Percentiles rank a stretch among this genome's conserved stretches.
These are phyloP conservation scores for Cetradonia linearis DNA, from an alignment of 495 filamentous ascomycete genomes.

Conservation along the genomic window DNA sequence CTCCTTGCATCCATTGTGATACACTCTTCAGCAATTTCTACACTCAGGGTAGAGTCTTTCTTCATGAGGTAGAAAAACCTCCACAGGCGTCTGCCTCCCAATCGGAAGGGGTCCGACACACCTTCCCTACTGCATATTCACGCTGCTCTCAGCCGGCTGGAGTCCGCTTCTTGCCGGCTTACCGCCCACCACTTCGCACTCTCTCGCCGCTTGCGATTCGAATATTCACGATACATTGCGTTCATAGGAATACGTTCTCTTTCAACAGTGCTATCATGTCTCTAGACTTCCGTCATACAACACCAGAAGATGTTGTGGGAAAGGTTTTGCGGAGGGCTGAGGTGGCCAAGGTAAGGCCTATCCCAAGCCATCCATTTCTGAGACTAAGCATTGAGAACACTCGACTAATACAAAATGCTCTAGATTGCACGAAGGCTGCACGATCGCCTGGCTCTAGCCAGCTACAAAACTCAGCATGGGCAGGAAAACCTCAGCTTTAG, in stretches of 20 bases:
- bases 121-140: not conserved
- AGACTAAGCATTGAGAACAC: not conserved
- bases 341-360: slow-evolving; percentile 66
- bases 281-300: slow-evolving; percentile 24
- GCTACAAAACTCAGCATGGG: slow-evolving; percentile 91
- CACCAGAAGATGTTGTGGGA: slow-evolving; percentile 56
- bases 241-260: not conserved
- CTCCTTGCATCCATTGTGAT: slow-evolving; percentile 2
- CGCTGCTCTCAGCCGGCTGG: slow-evolving; percentile 7
- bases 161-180: slow-evolving; percentile 10
- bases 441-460: slow-evolving; percentile 86
- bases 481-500: slow-evolving; percentile 69
- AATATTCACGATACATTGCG: not conserved
- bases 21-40: not conserved
- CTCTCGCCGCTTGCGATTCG: not conserved
- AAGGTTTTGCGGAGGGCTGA: slow-evolving; percentile 62
- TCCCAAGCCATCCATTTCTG: not conserved
- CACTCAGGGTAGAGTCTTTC: not conserved
- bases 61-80: not conserved
- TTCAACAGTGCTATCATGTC: slow-evolving; percentile 25
- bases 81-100: not conserved
- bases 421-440: slow-evolving; percentile 87
- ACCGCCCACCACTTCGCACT: not conserved
- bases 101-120: not conserved
- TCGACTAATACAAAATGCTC: slow-evolving; percentile 2